Evolutionary conservation across 139 green algal genomes (phyloP).

Genomic region (Gonium pectorale): DNA sequence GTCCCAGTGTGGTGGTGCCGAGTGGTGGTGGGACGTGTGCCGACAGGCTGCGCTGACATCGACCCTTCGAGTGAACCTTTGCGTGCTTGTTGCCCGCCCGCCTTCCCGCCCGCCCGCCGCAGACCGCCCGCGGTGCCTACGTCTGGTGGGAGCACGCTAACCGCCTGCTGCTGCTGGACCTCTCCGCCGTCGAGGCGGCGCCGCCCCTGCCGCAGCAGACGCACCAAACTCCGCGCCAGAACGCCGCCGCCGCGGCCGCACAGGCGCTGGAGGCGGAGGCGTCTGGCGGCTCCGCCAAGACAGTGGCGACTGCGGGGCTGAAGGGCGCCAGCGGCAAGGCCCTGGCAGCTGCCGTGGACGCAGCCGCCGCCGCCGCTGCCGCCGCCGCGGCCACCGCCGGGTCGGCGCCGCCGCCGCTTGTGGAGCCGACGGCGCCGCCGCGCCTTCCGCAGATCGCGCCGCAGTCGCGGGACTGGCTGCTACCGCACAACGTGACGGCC

Average conservation of each 20-base stretch:
- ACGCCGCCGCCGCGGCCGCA: background rate
- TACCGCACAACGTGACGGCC: constrained; percentile 52
- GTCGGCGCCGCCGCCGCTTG: too few species aligned
- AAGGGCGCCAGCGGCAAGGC: background rate
- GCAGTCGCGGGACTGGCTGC: constrained; percentile 41
- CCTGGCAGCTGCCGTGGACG: background rate
- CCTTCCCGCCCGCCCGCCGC: too few species aligned
- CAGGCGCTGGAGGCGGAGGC: background rate
- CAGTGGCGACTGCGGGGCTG: too few species aligned
- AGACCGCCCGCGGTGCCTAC: constrained; percentile 56
- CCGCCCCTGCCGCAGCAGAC: background rate
- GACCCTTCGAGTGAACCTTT: too few species aligned
- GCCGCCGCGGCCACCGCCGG: background rate
- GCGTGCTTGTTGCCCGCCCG: too few species aligned
- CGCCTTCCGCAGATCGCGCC: background rate
- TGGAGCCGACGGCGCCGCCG: too few species aligned
- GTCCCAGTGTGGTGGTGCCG: too few species aligned
- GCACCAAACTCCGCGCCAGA: background rate
- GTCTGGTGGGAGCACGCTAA: constrained; percentile 59
- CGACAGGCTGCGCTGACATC: too few species aligned
- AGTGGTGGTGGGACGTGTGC: too few species aligned
- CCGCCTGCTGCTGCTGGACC: constrained; percentile 51
- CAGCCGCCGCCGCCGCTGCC: background rate
- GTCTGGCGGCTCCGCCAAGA: background rate
- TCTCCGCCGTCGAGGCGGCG: background rate